phyloP scores from a whole-genome alignment of 306 rosid genomes.

The Fragaria vesca region DNA sequence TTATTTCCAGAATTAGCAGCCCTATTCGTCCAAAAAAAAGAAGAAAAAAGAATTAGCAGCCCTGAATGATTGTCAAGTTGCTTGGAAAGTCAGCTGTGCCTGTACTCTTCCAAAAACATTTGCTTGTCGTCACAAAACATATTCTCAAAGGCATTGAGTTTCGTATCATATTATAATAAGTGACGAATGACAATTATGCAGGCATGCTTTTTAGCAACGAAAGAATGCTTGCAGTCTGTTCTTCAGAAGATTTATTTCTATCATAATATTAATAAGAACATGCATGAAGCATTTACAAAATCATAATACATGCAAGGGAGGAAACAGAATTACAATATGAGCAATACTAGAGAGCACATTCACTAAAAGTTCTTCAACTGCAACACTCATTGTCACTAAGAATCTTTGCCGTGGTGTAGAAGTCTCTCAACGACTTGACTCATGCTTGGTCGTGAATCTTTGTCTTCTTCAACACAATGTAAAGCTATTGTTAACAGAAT shows the following conservation, averaged over 20 bases:
- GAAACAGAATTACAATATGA: not conserved
- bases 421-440: slow-evolving; percentile 52
- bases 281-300: not conserved
- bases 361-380: not conserved
- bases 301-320: not conserved
- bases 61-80: not conserved
- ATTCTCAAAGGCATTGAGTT: not conserved
- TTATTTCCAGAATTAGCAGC: not conserved
- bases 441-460: slow-evolving; percentile 57
- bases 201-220: not conserved
- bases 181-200: not conserved
- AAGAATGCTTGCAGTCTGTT: not conserved
- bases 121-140: not conserved
- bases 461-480: slow-evolving; percentile 56
- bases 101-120: not conserved
- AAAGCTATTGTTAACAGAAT: slow-evolving; percentile 37
- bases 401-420: not conserved
- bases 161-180: not conserved
- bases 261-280: not conserved
- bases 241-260: not conserved
- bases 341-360: not conserved
- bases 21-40: too few relatives aligned
- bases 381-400: not conserved
- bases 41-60: not conserved
- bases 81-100: not conserved